phyloP scores from a whole-genome alignment of 192 early-diverging fungal species.

The Pilobolus umbonatus region DNA sequence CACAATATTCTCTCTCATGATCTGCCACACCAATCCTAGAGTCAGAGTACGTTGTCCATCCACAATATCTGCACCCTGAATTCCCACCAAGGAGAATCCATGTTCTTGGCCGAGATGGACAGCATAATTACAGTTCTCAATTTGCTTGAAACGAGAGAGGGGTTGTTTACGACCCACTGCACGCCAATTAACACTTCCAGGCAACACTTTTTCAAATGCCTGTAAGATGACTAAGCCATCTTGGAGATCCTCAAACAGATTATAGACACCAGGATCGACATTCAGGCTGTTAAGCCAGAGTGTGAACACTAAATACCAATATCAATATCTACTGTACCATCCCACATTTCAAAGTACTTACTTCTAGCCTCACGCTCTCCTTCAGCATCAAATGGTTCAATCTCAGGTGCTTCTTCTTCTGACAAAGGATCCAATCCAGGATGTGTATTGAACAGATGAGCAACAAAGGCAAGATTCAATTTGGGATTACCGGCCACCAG shows the following conservation, averaged over 20 bases:
- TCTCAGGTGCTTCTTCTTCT: conserved; percentile 86
- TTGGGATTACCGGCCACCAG: conserved; percentile 94
- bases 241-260: conserved; percentile 92
- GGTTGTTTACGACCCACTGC: conserved; percentile 76
- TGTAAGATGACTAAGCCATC: conserved; percentile 92
- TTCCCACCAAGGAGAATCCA: conserved; percentile 91
- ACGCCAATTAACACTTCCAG: conserved; percentile 90
- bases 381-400: conserved; percentile 79
- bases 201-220: conserved; percentile 91
- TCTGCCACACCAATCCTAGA: conserved; percentile 93
- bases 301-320: conserved; percentile 84
- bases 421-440: conserved; percentile 90
- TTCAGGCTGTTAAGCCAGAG: conserved; percentile 97
- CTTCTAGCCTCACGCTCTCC: conserved; percentile 83
- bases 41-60: conserved; percentile 89
- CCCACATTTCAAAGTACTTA: too few relatives aligned
- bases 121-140: conserved; percentile 98
- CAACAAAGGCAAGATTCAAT: conserved; percentile 98
- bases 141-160: conserved; percentile 89
- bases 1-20: conserved; percentile 97
- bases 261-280: conserved; percentile 96
- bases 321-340: not conserved
- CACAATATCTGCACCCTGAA: conserved; percentile 92
- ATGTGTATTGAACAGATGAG: conserved; percentile 96
- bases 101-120: conserved; percentile 82